Conservation (phyloP, 164 flowering plant genomes). For the Vitis rotundifolia region DNA sequence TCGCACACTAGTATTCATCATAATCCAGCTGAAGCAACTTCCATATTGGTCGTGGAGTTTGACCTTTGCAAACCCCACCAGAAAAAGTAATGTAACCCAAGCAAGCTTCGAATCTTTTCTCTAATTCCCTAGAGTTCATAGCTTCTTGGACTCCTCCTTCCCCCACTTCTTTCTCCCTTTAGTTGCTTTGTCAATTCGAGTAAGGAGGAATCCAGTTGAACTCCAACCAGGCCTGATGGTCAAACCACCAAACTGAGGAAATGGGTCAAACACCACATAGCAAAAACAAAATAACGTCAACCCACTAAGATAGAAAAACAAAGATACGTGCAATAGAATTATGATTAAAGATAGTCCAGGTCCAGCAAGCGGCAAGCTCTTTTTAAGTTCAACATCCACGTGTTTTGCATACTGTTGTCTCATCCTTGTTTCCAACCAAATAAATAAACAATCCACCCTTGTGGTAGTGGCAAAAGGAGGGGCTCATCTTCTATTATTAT, state of each 20-base stretch:
- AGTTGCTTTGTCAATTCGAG: conserved; percentile 12
- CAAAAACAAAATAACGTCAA: conserved; percentile 11
- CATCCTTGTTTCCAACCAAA: neutral
- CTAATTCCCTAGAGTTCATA: neutral
- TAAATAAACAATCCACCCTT: neutral
- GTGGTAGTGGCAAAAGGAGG: conserved; percentile 11
- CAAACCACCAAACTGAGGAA: conserved; percentile 4
- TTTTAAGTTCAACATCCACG: conserved; percentile 16
- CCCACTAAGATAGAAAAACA: conserved; percentile 8
- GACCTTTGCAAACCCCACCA: too few species aligned
- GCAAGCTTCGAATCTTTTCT: too few species aligned
- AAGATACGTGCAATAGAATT: conserved; percentile 5
- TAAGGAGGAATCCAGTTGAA: neutral
- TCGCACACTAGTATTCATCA: too few species aligned
- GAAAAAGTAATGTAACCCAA: too few species aligned
- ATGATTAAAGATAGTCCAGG: neutral
- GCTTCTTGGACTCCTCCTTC: conserved; percentile 4
- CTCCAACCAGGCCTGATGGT: conserved; percentile 1
- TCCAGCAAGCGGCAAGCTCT: neutral
- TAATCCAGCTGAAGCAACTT: too few species aligned
- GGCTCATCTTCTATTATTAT: conserved; percentile 10
- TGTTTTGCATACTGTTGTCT: conserved; percentile 3
- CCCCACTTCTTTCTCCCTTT: neutral
- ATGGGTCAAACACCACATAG: neutral
- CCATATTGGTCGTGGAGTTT: too few species aligned